phyloP scores from a whole-genome alignment of 1,284 basidiomycete species.

The Trichosporon faecale region DNA sequence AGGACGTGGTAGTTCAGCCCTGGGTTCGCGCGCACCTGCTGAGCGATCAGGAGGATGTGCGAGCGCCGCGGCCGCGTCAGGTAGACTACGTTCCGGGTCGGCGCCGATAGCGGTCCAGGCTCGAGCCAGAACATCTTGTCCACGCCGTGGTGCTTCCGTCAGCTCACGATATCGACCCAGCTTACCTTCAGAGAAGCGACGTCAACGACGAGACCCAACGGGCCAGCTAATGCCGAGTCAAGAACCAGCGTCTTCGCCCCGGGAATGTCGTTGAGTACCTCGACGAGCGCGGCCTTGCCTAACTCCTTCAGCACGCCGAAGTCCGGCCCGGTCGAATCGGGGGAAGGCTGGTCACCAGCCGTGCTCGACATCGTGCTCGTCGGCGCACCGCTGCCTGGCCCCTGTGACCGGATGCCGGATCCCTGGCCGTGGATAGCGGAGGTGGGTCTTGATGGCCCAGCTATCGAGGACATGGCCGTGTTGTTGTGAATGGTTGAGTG shows the following conservation, averaged over 20 bases:
- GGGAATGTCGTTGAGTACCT: conserved; percentile 84
- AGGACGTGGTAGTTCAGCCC: conserved; percentile 72
- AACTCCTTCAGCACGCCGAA: conserved; percentile 69
- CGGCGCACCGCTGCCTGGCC: not conserved
- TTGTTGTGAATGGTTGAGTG: not conserved
- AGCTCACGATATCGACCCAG: not conserved
- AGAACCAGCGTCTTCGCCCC: conserved; percentile 94
- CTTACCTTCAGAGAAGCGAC: conserved; percentile 83
- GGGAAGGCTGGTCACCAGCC: conserved; percentile 37
- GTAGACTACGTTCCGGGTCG: conserved; percentile 87
- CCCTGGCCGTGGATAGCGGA: conserved; percentile 22
- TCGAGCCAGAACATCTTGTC: conserved; percentile 99
- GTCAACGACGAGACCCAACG: conserved; percentile 87
- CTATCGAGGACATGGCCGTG: conserved; percentile 20
- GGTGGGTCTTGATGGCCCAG: conserved; percentile 33
- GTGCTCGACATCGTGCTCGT: conserved; percentile 34
- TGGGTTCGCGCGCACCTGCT: conserved; percentile 24
- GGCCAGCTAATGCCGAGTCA: conserved; percentile 81
- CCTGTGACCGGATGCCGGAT: not conserved
- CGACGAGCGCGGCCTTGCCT: conserved; percentile 70
- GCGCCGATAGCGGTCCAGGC: conserved; percentile 72
- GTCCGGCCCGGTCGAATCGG: conserved; percentile 56
- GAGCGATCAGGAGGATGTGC: conserved; percentile 84
- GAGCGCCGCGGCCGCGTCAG: conserved; percentile 83
- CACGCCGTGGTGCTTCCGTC: conserved; percentile 83